Evolutionary conservation across 2,329 filamentous ascomycete genomes (phyloP), one percentile per base, ranked within the genome.

Genomic region (Lasiodiplodia gonubiensis): DNA sequence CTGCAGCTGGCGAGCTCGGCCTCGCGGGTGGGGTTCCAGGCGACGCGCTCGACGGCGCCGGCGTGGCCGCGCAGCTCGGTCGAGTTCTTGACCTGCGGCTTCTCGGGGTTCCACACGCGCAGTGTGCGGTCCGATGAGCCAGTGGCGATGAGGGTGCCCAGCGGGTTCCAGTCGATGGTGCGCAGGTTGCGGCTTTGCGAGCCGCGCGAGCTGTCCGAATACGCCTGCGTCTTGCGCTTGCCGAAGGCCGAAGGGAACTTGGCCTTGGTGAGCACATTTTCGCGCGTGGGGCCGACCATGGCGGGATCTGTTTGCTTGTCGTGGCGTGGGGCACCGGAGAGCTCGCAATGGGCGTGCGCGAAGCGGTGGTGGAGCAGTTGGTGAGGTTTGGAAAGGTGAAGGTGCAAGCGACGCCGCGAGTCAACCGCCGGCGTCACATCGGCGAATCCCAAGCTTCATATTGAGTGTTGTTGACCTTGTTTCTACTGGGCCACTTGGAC

Each of bases 141-240:
- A 0, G 94, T 96, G 0, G 94, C 94, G 69, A 98, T 89, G 68
- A 95, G 84, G 10, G 88, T 91, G 39, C 94, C 93, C 0, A 92
- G 84, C 0, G 94, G 92, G 71, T 94, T 97, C 94, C 94, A 98
- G 48, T 92, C 90, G 71, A 98, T 89, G 1, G 91, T 90, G 49
- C 92, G 89, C 67, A 96, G 75, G 68, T 72, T 77, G 64, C 79
- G 78, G 46, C 72, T 72, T 14, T 74, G 72, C 8, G 77, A 74
- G 14, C 77, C 73, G 10, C 74, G 71, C 27, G 73, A 74, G 48
- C 74, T 74, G 70, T 84, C 82, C 69, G 74, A 74, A 79, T 95
- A 95, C 21, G 86, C 84, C 72, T 92, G 89, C 25, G 89, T 90
- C 76, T 91, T 91, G 53, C 92, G 83, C 37, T 83, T 85, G 25